Evolutionary conservation across 1,284 basidiomycete species (phyloP), one percentile per base, ranked within the genome.

Genomic region (Ustilago hordei): DNA sequence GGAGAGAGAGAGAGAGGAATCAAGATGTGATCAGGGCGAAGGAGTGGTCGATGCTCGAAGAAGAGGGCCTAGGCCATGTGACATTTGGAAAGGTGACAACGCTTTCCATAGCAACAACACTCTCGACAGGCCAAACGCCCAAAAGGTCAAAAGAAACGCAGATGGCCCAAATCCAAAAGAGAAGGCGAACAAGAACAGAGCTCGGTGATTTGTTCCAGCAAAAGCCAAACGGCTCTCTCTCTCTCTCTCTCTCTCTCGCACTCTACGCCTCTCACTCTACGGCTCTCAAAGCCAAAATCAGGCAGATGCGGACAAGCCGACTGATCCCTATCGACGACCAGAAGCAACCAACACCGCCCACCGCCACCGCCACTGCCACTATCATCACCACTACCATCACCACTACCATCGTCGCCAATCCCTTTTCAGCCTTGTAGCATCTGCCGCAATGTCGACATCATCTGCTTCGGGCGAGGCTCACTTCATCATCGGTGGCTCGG

Each of bases 401-500:
- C 56, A 15, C 19, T 36, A 52, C 47, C 52, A 28, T 45, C 35
- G 5, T 55, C 8, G 48, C 61, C 45, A 69, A 55, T 61, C n/a
- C 17, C 7, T 6, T 41, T 6, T 41, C 39, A 41, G 39, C 23
- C 3, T 28, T 28, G 23, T 28, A 28, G 39, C n/a, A 19, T 19
- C 43, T 19, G 43, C n/a, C n/a, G 43, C 43, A n/a, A 84, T 84
- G 83, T 81, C 83, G 62, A 77, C 69, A 38, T 80, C 81, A 6
- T 55, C 79, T 3, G 75, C 83, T 11, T 80, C 81, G 19, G 75
- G 78, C n/a, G 82, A 84, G 64, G 75, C 78, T n/a, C 80, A 84
- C 72, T 74, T 85, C 58, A 78, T 86, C 60, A 82, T 86, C 31
- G 84, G 84, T 28, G 84, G 84, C 50, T 71, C 78, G 23, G 84